These are phyloP conservation scores for Cudoniella acicularis DNA, from an alignment of 495 filamentous ascomycete genomes.

Conservation along the genomic window DNA sequence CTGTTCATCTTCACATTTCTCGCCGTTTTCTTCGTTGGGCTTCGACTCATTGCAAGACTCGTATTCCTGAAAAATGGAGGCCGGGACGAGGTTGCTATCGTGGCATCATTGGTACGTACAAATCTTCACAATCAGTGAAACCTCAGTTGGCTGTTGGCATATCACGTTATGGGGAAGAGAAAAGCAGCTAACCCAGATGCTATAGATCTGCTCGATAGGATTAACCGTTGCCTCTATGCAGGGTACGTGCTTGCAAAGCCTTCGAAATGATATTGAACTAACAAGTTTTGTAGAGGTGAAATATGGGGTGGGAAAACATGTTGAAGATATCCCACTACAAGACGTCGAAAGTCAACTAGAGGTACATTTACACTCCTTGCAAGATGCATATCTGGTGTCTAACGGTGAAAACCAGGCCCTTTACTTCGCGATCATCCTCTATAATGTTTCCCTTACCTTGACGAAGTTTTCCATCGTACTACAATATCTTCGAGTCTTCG, in stretches of 20 bases:
- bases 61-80: slow-evolving; percentile 3
- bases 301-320: neutral
- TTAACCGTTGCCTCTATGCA: neutral
- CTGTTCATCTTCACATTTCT: neutral
- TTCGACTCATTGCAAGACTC: slow-evolving; percentile 1
- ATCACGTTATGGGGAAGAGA: too few relatives aligned
- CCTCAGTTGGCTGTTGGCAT: too few relatives aligned
- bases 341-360: neutral
- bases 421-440: slow-evolving; percentile 25
- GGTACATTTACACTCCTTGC: neutral
- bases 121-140: neutral
- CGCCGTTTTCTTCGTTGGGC: neutral
- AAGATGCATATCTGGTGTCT: neutral
- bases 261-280: neutral
- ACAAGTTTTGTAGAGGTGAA: neutral
- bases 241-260: neutral
- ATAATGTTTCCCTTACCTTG: slow-evolving; percentile 23
- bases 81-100: neutral
- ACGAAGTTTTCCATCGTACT: slow-evolving; percentile 30
- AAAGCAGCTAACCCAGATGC: neutral
- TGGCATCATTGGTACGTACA: neutral
- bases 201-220: neutral
- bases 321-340: neutral
- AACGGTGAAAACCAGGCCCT: slow-evolving; percentile 4
- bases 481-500: slow-evolving; percentile 30